phyloP scores from a whole-genome alignment of 2,329 filamentous ascomycete species.

The Fusarium tanahbumbuense region DNA sequence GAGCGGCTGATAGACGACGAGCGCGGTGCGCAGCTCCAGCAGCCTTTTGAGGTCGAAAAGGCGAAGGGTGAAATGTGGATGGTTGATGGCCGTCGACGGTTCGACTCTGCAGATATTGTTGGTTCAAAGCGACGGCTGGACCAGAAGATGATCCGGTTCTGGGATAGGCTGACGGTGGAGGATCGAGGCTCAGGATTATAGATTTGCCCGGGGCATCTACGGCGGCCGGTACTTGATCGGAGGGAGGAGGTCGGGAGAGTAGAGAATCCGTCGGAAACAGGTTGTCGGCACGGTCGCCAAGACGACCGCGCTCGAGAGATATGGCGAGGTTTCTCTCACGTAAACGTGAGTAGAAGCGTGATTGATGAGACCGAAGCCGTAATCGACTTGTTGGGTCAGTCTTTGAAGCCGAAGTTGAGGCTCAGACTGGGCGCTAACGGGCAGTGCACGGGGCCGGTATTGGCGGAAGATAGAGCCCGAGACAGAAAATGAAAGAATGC shows the following conservation, averaged over 20 bases:
- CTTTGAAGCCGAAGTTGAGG: conserved; percentile 4
- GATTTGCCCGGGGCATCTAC: conserved; percentile 47
- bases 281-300: conserved; percentile 57
- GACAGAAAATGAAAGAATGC: conserved; percentile 36
- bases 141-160: conserved; percentile 33
- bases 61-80: conserved; percentile 39
- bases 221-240: conserved; percentile 44
- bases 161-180: conserved; percentile 50
- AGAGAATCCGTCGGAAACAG: conserved; percentile 63
- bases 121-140: conserved; percentile 40
- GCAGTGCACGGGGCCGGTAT: conserved; percentile 33
- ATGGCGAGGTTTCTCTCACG: conserved; percentile 45
- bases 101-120: conserved; percentile 15
- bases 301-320: conserved; percentile 56
- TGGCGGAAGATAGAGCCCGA: conserved; percentile 29
- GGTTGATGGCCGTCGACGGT: conserved; percentile 31
- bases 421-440: conserved; percentile 22
- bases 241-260: conserved; percentile 49
- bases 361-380: conserved; percentile 4
- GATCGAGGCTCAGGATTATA: conserved; percentile 46
- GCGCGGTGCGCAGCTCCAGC: conserved; percentile 47
- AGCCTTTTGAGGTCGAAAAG: conserved; percentile 59
- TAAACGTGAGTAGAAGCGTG: conserved; percentile 35
- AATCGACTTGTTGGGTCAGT: conserved; percentile 18
- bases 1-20: conserved; percentile 59